These are phyloP conservation scores for Penicillium alfredii DNA, from an alignment of 495 filamentous ascomycete genomes.

Conservation along the genomic window DNA sequence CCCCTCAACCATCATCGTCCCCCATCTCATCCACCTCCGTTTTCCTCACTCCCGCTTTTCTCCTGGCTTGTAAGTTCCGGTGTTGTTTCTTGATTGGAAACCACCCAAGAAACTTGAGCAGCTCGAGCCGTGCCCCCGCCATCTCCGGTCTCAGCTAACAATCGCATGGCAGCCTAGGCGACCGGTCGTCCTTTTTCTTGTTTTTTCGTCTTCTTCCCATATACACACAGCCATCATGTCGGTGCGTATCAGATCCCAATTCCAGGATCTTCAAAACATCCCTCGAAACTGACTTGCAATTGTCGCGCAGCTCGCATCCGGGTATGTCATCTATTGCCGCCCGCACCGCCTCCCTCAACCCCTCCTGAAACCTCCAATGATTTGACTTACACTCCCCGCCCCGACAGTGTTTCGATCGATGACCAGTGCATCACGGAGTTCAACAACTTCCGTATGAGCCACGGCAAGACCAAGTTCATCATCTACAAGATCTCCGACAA, in stretches of 20 bases:
- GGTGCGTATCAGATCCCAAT: slow-evolving; percentile 23
- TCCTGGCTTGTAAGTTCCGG: slow-evolving; percentile 16
- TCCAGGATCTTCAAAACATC: background rate
- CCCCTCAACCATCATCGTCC: slow-evolving; percentile 37
- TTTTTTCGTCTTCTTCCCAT: slow-evolving; percentile 18
- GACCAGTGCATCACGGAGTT: slow-evolving; percentile 76
- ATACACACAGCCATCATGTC: slow-evolving; percentile 35
- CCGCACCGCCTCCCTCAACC: slow-evolving; percentile 8
- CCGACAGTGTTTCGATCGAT: slow-evolving; percentile 69
- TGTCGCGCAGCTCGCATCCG: slow-evolving; percentile 39
- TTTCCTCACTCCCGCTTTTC: slow-evolving; percentile 17
- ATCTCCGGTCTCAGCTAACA: too few species aligned
- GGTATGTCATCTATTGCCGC: slow-evolving; percentile 27
- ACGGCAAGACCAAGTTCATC: slow-evolving; percentile 79
- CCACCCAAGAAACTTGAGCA: background rate
- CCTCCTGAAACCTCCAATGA: too few species aligned
- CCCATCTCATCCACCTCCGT: slow-evolving; percentile 26
- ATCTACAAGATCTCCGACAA: slow-evolving; percentile 96
- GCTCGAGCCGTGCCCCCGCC: slow-evolving; percentile 4
- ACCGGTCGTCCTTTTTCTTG: slow-evolving; percentile 16
- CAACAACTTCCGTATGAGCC: slow-evolving; percentile 87
- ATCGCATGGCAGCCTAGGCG: slow-evolving; percentile 32
- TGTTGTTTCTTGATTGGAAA: slow-evolving; percentile 7
- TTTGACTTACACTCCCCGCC: too few species aligned
- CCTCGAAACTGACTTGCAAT: slow-evolving; percentile 10